phyloP scores from a whole-genome alignment of 345 rosid species.

The Gossypium mustelinum region DNA sequence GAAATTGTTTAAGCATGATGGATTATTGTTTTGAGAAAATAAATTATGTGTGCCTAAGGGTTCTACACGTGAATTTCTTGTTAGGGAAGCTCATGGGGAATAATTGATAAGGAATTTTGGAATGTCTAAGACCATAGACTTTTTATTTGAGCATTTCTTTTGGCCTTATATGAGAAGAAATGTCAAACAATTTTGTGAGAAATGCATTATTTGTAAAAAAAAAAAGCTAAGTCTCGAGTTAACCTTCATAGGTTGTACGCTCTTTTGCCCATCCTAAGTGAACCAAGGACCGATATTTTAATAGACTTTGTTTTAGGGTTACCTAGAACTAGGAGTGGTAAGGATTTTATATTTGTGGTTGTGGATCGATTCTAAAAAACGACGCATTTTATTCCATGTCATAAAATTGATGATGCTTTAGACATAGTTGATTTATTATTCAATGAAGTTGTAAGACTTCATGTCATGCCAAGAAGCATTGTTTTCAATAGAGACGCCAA shows the following conservation, averaged over 20 bases:
- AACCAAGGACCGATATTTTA: background rate
- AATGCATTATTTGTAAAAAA: too few species aligned
- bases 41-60: background rate
- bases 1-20: background rate
- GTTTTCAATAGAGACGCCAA: too few species aligned
- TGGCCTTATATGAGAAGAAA: background rate
- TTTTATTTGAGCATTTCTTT: background rate
- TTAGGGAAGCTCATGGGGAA: background rate
- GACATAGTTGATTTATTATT: too few species aligned
- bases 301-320: background rate
- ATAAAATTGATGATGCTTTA: too few species aligned
- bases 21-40: background rate
- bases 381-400: too few species aligned
- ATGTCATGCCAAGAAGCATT: too few species aligned
- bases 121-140: background rate
- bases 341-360: too few species aligned
- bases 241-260: background rate
- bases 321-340: background rate
- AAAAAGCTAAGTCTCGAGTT: too few species aligned
- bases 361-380: too few species aligned
- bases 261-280: background rate
- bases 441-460: too few species aligned
- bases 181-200: background rate
- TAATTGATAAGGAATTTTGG: background rate
- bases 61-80: background rate